Percentiles rank a stretch among this genome's conserved stretches.
These are phyloP conservation scores for Cinchona pubescens DNA, from an alignment of 257 asterid species.

Conservation along the genomic window DNA sequence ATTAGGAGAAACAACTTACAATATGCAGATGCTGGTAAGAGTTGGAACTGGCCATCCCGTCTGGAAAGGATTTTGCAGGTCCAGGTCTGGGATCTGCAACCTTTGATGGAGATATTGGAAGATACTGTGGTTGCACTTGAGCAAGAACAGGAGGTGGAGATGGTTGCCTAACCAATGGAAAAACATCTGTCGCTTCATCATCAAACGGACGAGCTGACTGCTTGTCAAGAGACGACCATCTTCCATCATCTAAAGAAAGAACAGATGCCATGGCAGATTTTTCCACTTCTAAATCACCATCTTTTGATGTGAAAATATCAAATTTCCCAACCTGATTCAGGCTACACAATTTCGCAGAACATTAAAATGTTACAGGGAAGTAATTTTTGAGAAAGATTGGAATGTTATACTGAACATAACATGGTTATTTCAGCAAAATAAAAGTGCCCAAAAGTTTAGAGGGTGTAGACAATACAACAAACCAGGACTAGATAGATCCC, in stretches of 20 bases:
- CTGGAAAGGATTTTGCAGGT: constrained; percentile 55
- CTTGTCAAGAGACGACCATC: constrained; percentile 61
- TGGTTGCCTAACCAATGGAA: constrained; percentile 68
- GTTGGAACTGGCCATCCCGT: constrained; percentile 52
- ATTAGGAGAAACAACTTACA: constrained; percentile 51
- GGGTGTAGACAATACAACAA: background rate
- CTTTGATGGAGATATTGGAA: constrained; percentile 70
- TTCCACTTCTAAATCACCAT: constrained; percentile 35
- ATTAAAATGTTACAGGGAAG: constrained; percentile 26
- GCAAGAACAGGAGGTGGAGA: constrained; percentile 95
- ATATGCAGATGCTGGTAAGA: constrained; percentile 86
- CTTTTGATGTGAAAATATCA: constrained; percentile 30
- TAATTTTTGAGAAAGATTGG: background rate
- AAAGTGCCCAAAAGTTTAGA: background rate
- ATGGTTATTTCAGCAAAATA: background rate
- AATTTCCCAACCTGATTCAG: constrained; percentile 58
- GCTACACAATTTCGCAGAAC: constrained; percentile 47
- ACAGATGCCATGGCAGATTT: constrained; percentile 69
- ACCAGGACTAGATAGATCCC: constrained; percentile 18
- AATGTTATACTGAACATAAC: background rate
- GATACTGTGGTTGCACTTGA: constrained; percentile 60
- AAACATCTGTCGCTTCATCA: constrained; percentile 43
- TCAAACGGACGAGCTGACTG: constrained; percentile 40
- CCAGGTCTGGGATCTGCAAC: constrained; percentile 99
- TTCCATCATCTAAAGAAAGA: constrained; percentile 83